Evolutionary conservation across 352 stramenopile genomes (phyloP).

Genomic region (Thalassiosira mediterranea): DNA sequence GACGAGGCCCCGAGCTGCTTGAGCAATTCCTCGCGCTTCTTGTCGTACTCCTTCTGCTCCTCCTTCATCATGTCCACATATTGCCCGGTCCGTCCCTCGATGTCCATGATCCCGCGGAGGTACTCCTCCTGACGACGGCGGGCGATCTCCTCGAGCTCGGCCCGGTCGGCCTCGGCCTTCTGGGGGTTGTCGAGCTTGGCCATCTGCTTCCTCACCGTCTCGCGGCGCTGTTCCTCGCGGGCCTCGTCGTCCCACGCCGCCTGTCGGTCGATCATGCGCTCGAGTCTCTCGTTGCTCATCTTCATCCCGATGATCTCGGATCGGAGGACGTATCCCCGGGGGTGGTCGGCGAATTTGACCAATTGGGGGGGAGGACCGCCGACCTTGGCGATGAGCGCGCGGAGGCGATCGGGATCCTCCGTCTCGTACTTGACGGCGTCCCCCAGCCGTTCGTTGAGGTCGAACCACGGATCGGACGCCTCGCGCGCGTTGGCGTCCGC

Average conservation of each 20-base stretch:
- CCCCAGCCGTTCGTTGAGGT: slow-evolving; percentile 71
- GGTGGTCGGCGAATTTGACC: slow-evolving; percentile 21
- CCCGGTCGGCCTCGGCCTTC: slow-evolving; percentile 46
- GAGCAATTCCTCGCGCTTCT: slow-evolving; percentile 66
- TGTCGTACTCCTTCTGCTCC: slow-evolving; percentile 66
- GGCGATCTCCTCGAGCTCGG: slow-evolving; percentile 20
- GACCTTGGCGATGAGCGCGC: slow-evolving; percentile 56
- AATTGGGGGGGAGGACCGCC: slow-evolving; percentile 62
- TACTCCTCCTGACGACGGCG: slow-evolving; percentile 24
- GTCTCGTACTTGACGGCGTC: slow-evolving; percentile 68
- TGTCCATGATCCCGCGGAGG: slow-evolving; percentile 12
- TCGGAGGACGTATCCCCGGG: slow-evolving; percentile 59
- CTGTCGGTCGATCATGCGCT: slow-evolving; percentile 16
- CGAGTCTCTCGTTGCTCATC: slow-evolving; percentile 30
- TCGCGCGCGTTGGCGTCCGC: slow-evolving; percentile 56
- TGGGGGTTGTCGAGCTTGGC: slow-evolving; percentile 55
- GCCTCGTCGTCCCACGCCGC: slow-evolving; percentile 12
- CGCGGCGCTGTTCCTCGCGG: slow-evolving; percentile 37
- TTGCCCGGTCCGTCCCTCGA: not conserved
- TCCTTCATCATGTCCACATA: slow-evolving; percentile 30
- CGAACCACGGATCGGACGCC: slow-evolving; percentile 73
- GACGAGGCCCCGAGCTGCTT: slow-evolving; percentile 65
- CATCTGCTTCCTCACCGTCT: slow-evolving; percentile 56
- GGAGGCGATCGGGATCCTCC: slow-evolving; percentile 63
- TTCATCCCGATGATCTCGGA: slow-evolving; percentile 74